Conservation (phyloP, 345 rosid genomes). For the Eucalyptus fibrosa region DNA sequence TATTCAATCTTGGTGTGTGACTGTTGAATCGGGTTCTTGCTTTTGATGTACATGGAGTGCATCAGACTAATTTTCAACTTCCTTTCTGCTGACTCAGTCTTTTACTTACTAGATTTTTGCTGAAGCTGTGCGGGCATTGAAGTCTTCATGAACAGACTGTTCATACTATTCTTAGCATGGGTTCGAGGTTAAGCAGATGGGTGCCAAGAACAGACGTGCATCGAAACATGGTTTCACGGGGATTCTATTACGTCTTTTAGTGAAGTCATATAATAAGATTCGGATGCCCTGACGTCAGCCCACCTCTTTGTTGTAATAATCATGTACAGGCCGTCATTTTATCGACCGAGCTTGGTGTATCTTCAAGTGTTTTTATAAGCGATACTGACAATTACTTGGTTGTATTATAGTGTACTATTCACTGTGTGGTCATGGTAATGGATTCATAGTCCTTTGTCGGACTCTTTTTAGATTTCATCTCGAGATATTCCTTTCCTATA, state of each 20-base stretch:
- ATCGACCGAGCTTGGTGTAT: not conserved
- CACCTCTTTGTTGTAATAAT: not conserved
- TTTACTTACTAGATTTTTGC: constrained; percentile 23
- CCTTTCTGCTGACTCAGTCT: not conserved
- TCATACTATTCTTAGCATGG: not conserved
- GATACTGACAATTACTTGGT: not conserved
- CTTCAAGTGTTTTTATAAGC: not conserved
- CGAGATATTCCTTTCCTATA: not conserved
- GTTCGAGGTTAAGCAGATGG: not conserved
- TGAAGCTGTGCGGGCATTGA: constrained; percentile 27
- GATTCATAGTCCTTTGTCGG: not conserved
- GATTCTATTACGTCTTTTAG: not conserved
- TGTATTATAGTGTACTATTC: not conserved
- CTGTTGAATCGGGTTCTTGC: not conserved
- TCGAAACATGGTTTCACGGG: not conserved
- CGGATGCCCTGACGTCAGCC: not conserved
- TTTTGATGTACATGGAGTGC: not conserved
- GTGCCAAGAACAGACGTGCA: not conserved
- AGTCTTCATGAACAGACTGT: constrained; percentile 2
- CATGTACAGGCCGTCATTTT: not conserved
- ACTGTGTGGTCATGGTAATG: not conserved
- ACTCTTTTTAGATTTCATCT: not conserved
- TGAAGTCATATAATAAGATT: not conserved
- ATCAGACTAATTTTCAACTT: not conserved
- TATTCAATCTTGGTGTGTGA: not conserved